phyloP scores from a whole-genome alignment of 2,329 filamentous ascomycete species.

The Hansfordia pulvinata region DNA sequence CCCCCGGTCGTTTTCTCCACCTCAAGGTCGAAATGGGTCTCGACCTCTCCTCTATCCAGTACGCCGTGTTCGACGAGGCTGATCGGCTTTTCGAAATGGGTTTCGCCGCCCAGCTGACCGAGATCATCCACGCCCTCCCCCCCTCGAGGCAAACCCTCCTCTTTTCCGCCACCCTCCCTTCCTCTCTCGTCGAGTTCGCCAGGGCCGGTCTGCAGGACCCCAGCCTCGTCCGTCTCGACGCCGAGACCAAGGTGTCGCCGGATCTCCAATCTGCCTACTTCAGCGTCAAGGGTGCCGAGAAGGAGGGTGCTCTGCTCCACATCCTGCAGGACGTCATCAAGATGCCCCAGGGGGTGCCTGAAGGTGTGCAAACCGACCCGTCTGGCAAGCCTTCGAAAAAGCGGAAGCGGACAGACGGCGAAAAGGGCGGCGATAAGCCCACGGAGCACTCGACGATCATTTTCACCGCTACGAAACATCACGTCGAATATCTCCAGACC shows the following conservation, averaged over 20 bases:
- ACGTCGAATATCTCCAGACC: conserved; percentile 82
- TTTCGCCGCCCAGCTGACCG: conserved; percentile 82
- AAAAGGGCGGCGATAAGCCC: conserved; percentile 52
- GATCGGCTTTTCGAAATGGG: conserved; percentile 98
- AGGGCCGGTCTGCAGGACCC: conserved; percentile 88
- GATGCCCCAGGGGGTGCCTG: conserved; percentile 60
- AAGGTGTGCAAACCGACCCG: conserved; percentile 29
- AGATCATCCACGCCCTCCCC: conserved; percentile 84
- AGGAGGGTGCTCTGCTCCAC: conserved; percentile 83
- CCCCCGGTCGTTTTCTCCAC: conserved; percentile 90
- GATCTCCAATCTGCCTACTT: conserved; percentile 96
- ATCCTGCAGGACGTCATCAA: conserved; percentile 86
- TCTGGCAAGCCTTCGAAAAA: conserved; percentile 45
- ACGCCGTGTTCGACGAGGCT: conserved; percentile 95
- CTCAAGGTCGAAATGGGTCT: conserved; percentile 93
- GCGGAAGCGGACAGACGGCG: conserved; percentile 50
- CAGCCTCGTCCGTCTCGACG: conserved; percentile 77
- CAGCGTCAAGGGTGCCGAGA: conserved; percentile 80
- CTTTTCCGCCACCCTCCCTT: conserved; percentile 90
- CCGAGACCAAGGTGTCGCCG: conserved; percentile 90
- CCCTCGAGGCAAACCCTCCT: conserved; percentile 76
- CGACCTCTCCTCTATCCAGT: conserved; percentile 79
- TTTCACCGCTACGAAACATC: conserved; percentile 91
- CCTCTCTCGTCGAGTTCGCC: conserved; percentile 90
- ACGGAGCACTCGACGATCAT: conserved; percentile 89